Percentiles rank a stretch among this genome's conserved stretches.
phyloP scores from a whole-genome alignment of 1,139 yeast genomes.

The Martiniozyma asiatica region DNA sequence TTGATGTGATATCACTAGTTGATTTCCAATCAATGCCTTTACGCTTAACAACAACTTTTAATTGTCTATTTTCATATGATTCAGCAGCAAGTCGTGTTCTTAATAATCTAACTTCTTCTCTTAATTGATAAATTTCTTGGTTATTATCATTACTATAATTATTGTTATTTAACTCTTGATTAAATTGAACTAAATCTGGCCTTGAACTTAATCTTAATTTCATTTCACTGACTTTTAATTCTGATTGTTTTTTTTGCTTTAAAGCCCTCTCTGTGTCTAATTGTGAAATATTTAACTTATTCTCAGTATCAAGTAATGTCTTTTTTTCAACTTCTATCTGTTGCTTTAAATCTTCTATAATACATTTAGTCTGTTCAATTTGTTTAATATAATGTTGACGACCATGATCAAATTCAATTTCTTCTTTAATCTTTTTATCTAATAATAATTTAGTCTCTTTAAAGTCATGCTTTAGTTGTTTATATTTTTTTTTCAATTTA shows the following conservation, averaged over 20 bases:
- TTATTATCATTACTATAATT: slow-evolving; percentile 3
- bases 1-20: neutral
- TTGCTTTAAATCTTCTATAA: slow-evolving; percentile 17
- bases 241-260: slow-evolving; percentile 21
- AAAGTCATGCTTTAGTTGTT: slow-evolving; percentile 28
- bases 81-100: slow-evolving; percentile 45
- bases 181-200: slow-evolving; percentile 22
- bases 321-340: slow-evolving; percentile 20
- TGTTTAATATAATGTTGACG: slow-evolving; percentile 27
- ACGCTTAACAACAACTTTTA: slow-evolving; percentile 29
- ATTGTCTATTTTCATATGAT: slow-evolving; percentile 37
- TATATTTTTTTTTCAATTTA: slow-evolving; percentile 20
- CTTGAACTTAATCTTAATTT: slow-evolving; percentile 26
- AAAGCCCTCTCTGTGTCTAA: slow-evolving; percentile 29
- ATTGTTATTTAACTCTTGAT: slow-evolving; percentile 3
- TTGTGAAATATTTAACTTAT: slow-evolving; percentile 21
- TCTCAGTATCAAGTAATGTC: slow-evolving; percentile 10
- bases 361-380: slow-evolving; percentile 19
- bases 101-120: slow-evolving; percentile 46
- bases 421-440: slow-evolving; percentile 28
- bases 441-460: slow-evolving; percentile 25
- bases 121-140: slow-evolving; percentile 17
- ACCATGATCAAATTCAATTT: slow-evolving; percentile 29
- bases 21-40: slow-evolving; percentile 4
- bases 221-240: slow-evolving; percentile 21